Evolutionary conservation across 305 asterid genomes (phyloP).

Genomic region (Fraxinus floribunda): DNA sequence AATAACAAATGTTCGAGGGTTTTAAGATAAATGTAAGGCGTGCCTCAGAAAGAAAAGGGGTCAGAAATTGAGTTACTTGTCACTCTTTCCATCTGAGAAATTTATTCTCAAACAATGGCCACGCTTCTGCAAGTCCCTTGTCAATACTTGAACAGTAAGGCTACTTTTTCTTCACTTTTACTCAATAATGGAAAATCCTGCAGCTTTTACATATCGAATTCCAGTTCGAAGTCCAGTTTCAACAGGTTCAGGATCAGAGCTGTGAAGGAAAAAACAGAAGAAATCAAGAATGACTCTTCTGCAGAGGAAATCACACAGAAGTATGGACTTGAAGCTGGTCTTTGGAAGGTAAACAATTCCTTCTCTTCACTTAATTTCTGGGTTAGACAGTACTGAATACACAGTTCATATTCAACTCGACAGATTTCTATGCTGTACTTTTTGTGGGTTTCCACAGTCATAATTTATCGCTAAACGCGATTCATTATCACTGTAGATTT

Average conservation of each 20-base stretch:
- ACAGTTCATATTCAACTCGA: not conserved
- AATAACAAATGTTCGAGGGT: slow-evolving; percentile 1
- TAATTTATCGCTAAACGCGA: not conserved
- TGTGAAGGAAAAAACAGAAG: slow-evolving; percentile 75
- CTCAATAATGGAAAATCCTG: slow-evolving; percentile 28
- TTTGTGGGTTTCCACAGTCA: not conserved
- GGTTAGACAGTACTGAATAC: not conserved
- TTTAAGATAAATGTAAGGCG: not conserved
- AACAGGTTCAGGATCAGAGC: slow-evolving; percentile 61
- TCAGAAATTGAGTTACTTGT: slow-evolving; percentile 44
- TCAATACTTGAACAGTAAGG: slow-evolving; percentile 26
- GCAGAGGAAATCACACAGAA: slow-evolving; percentile 76
- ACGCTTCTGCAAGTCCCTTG: slow-evolving; percentile 39
- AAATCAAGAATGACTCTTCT: slow-evolving; percentile 50
- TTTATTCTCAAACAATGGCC: slow-evolving; percentile 39
- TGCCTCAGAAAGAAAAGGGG: slow-evolving; percentile 25
- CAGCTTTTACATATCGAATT: slow-evolving; percentile 20
- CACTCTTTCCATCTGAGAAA: slow-evolving; percentile 28
- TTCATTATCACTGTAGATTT: not conserved
- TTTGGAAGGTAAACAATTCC: slow-evolving; percentile 73
- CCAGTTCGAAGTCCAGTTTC: slow-evolving; percentile 28
- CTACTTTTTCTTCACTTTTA: slow-evolving; percentile 21
- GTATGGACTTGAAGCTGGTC: slow-evolving; percentile 91
- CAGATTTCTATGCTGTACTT: not conserved
- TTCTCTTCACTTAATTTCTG: not conserved